Evolutionary conservation across 192 early-diverging fungal species (phyloP).

Genomic region (Backusella macrospora): DNA sequence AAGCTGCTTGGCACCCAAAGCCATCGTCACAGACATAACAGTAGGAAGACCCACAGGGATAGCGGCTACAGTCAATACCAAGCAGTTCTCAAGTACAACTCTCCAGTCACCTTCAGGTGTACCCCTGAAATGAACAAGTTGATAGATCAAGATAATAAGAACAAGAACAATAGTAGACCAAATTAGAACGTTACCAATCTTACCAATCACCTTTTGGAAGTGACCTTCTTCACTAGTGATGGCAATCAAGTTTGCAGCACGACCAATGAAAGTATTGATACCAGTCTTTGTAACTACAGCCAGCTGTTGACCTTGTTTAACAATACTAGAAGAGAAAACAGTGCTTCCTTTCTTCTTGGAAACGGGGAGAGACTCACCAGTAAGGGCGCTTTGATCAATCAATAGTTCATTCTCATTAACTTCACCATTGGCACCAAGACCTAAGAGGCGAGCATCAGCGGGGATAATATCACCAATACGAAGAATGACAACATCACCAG

Average conservation of each 20-base stretch:
- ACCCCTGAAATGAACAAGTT: slow-evolving; percentile 49
- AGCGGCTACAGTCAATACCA: slow-evolving; percentile 88
- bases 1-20: slow-evolving; percentile 84
- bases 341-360: slow-evolving; percentile 75
- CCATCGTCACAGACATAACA: slow-evolving; percentile 94
- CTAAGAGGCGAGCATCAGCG: slow-evolving; percentile 79
- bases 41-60: slow-evolving; percentile 94
- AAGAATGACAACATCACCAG: slow-evolving; percentile 82
- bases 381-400: slow-evolving; percentile 89
- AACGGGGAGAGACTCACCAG: slow-evolving; percentile 90
- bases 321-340: slow-evolving; percentile 86
- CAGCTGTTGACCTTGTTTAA: slow-evolving; percentile 92
- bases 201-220: slow-evolving; percentile 93
- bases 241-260: slow-evolving; percentile 86
- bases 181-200: slow-evolving; percentile 91
- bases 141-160: slow-evolving; percentile 71
- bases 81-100: slow-evolving; percentile 63
- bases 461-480: slow-evolving; percentile 93
- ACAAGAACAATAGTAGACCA: slow-evolving; percentile 75
- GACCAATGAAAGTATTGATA: slow-evolving; percentile 86
- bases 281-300: slow-evolving; percentile 90
- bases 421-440: slow-evolving; percentile 70
- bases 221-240: slow-evolving; percentile 87
- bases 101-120: slow-evolving; percentile 47
- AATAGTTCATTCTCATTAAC: slow-evolving; percentile 69